A percentile compares a stretch with the other conserved stretches of the same genome.
These are phyloP conservation scores for Zymoseptoria passerinii DNA, from an alignment of 2,329 filamentous ascomycete species.

Conservation along the genomic window DNA sequence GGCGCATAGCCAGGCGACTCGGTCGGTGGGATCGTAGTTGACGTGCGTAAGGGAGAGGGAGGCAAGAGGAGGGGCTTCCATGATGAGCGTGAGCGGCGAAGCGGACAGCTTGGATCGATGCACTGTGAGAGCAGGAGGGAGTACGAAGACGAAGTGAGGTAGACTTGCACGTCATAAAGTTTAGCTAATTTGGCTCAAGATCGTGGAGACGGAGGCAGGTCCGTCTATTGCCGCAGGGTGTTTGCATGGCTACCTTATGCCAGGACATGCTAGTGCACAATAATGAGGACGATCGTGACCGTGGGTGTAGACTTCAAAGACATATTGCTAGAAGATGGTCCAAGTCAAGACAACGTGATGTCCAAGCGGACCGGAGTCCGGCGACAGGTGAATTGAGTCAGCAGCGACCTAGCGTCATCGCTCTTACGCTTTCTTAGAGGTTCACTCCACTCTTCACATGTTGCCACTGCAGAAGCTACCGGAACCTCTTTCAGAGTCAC, in stretches of 20 bases:
- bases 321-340: background rate
- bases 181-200: background rate
- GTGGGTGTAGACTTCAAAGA: background rate
- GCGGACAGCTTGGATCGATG: background rate
- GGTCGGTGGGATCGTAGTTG: slow-evolving; percentile 88
- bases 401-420: background rate
- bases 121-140: background rate
- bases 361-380: background rate
- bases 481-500: background rate
- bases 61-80: slow-evolving; percentile 57
- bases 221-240: background rate
- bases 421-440: background rate
- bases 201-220: background rate
- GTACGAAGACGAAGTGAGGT: background rate
- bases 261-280: background rate
- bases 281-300: no score
- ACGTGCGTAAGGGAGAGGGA: slow-evolving; percentile 94
- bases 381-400: background rate
- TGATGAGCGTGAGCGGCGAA: slow-evolving; percentile 17
- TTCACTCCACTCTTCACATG: background rate
- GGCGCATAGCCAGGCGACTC: slow-evolving; percentile 76
- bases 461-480: background rate
- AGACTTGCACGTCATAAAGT: background rate
- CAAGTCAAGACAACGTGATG: background rate
- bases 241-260: background rate